These are phyloP conservation scores for Calonectria henricotiae DNA, from an alignment of 2,329 filamentous ascomycete species.

Conservation along the genomic window DNA sequence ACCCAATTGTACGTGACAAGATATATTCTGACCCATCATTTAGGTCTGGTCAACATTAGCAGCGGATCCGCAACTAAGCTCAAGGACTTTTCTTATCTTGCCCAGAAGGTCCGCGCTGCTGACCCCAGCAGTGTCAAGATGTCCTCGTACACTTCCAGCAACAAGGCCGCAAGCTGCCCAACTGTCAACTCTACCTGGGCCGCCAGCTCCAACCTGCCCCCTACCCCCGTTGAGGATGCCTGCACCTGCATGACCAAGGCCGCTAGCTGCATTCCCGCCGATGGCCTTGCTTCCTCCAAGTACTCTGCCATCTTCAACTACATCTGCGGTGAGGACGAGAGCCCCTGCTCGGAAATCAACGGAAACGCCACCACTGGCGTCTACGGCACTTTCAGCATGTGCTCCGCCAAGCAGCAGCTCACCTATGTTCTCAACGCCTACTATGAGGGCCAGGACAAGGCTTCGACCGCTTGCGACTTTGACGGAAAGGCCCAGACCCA, in stretches of 20 bases:
- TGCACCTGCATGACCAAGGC: slow-evolving; percentile 90
- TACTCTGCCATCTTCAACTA: slow-evolving; percentile 82
- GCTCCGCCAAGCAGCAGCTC: slow-evolving; percentile 79
- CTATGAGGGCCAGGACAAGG: slow-evolving; percentile 73
- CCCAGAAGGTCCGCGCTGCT: slow-evolving; percentile 78
- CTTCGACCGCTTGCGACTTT: slow-evolving; percentile 78
- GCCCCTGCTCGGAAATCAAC: slow-evolving; percentile 78
- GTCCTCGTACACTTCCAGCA: slow-evolving; percentile 79
- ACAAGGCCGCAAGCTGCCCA: slow-evolving; percentile 83
- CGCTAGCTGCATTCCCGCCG: slow-evolving; percentile 79
- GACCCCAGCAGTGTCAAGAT: slow-evolving; percentile 78
- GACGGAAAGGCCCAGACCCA: slow-evolving; percentile 75
- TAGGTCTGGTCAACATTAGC: slow-evolving; percentile 74
- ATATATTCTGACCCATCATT: slow-evolving; percentile 10
- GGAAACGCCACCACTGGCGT: slow-evolving; percentile 77
- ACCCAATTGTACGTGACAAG: too few species aligned
- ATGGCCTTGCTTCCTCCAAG: slow-evolving; percentile 70
- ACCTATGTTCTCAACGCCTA: slow-evolving; percentile 83
- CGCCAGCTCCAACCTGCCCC: slow-evolving; percentile 79
- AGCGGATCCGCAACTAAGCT: slow-evolving; percentile 76
- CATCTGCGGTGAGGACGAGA: slow-evolving; percentile 75
- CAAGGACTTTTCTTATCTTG: slow-evolving; percentile 82
- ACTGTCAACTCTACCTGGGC: slow-evolving; percentile 77
- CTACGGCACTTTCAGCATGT: slow-evolving; percentile 87
- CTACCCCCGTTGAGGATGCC: slow-evolving; percentile 82